phyloP scores from a whole-genome alignment of 2,329 filamentous ascomycete species.

The Dactylellina cionopaga region DNA sequence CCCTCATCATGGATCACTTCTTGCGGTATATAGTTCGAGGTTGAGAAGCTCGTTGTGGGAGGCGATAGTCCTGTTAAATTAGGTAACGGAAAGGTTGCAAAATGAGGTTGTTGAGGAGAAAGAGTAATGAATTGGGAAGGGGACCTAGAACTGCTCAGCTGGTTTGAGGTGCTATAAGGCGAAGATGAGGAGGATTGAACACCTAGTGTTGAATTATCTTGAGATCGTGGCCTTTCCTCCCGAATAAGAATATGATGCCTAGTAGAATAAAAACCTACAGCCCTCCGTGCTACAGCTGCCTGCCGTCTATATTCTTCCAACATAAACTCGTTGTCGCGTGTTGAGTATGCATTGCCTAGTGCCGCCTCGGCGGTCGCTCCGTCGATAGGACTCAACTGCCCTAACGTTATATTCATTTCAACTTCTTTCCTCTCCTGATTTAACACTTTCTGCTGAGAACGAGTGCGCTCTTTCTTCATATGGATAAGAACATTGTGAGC shows the following conservation, averaged over 20 bases:
- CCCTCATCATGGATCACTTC: slow-evolving; percentile 4
- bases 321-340: slow-evolving; percentile 18
- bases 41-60: slow-evolving; percentile 18
- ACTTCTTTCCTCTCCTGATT: not conserved
- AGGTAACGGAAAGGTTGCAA: slow-evolving; percentile 14
- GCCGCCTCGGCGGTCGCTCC: not conserved
- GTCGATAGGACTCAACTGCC: slow-evolving; percentile 7
- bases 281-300: slow-evolving; percentile 26
- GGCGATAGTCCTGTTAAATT: slow-evolving; percentile 15
- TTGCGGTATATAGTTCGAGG: slow-evolving; percentile 6
- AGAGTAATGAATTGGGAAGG: slow-evolving; percentile 19
- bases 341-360: not conserved
- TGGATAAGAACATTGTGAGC: slow-evolving; percentile 30
- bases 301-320: slow-evolving; percentile 42
- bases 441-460: slow-evolving; percentile 1
- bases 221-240: slow-evolving; percentile 38
- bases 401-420: not conserved
- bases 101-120: slow-evolving; percentile 17
- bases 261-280: slow-evolving; percentile 28
- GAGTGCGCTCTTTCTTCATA: slow-evolving; percentile 31
- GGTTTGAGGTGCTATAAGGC: slow-evolving; percentile 34
- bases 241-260: slow-evolving; percentile 35
- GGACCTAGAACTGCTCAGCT: slow-evolving; percentile 25
- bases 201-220: slow-evolving; percentile 25
- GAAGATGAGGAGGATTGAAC: slow-evolving; percentile 41